phyloP scores from a whole-genome alignment of 140 eudicot genomes.

The Anethum foeniculum region DNA sequence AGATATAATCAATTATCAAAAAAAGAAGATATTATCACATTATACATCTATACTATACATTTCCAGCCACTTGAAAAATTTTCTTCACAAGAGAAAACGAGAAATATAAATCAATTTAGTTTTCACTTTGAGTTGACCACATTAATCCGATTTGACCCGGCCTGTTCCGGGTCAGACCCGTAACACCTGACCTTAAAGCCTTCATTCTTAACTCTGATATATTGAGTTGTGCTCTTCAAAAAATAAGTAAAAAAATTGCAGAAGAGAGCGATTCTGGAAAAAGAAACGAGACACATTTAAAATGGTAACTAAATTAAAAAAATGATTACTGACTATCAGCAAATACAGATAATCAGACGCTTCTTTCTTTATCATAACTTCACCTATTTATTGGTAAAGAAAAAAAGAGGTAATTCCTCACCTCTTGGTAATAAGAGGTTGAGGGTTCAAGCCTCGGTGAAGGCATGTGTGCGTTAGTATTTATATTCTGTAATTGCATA shows the following conservation, averaged over 20 bases:
- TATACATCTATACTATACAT: neutral
- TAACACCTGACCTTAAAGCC: neutral
- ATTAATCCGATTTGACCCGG: neutral
- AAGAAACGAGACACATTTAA: neutral
- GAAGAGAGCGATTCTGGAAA: neutral
- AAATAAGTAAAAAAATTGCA: neutral
- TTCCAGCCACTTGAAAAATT: neutral
- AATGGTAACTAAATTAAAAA: neutral
- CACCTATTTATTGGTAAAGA: neutral
- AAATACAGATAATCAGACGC: neutral
- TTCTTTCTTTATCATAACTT: neutral
- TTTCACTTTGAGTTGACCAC: neutral
- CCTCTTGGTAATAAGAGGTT: neutral
- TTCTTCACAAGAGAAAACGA: neutral
- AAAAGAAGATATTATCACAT: neutral
- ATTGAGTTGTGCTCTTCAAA: neutral
- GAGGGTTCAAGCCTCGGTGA: neutral
- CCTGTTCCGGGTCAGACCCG: neutral
- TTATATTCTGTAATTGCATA: neutral
- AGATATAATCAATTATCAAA: too few species aligned
- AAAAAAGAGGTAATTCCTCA: neutral
- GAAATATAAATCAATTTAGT: neutral
- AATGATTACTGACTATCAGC: neutral
- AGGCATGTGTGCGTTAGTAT: neutral
- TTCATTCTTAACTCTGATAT: neutral